Conservation (phyloP, 306 rosid species). For the Cicer arietinum region DNA sequence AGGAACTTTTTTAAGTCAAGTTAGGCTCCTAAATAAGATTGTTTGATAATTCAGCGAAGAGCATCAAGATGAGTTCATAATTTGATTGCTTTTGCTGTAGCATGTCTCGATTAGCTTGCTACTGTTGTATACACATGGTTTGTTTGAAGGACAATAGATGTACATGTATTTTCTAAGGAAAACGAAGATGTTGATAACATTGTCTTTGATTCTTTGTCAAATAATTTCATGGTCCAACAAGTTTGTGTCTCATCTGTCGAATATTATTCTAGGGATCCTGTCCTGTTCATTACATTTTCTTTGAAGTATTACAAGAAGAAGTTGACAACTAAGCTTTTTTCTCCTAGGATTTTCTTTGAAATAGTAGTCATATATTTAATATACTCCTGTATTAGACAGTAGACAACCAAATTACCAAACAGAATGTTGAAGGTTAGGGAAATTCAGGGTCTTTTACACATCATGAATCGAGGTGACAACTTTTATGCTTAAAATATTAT, state of each 20-base stretch:
- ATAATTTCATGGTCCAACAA: constrained; percentile 30
- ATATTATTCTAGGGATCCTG: constrained; percentile 6
- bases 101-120: constrained; percentile 9
- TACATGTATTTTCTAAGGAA: not conserved
- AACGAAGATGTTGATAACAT: constrained; percentile 9
- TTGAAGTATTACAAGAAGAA: not conserved
- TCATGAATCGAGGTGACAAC: not conserved
- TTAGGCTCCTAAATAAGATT: not conserved
- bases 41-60: constrained; percentile 20
- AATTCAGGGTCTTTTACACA: not conserved
- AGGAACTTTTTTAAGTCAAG: not conserved
- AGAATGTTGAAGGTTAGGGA: constrained; percentile 2
- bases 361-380: not conserved
- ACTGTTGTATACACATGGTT: constrained; percentile 12
- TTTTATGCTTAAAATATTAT: constrained; percentile 4
- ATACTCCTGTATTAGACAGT: not conserved
- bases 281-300: constrained; percentile 28
- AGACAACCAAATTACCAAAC: not conserved
- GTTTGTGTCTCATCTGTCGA: constrained; percentile 11
- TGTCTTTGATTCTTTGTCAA: not conserved
- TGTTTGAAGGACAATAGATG: constrained; percentile 25
- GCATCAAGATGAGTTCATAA: not conserved
- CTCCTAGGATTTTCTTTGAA: not conserved
- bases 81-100: constrained; percentile 17
- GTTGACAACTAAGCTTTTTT: constrained; percentile 1